Base-by-base conservation (phyloP, 1,139 yeast genomes). In the Saccharomycopsis hybrid region DNA sequence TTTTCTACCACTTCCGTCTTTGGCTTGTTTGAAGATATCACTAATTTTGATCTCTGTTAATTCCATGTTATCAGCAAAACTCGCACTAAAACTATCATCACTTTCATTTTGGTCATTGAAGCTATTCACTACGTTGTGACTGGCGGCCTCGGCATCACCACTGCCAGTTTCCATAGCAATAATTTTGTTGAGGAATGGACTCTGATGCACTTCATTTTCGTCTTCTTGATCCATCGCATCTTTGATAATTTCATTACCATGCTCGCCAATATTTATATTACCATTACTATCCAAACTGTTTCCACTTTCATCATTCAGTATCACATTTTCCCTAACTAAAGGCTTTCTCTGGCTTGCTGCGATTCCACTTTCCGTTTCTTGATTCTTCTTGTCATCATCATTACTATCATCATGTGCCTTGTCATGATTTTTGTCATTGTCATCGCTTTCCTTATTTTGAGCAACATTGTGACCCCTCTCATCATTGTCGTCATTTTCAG, bases 21-120 rank as follows among this genome's bases (percentile, higher is more conserved):
- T 44, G 3, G 50, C 31, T 35, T 42, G 18, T 31, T 44, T 44
- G 18, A 49, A 49, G 13, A 52, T 49, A 24, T 52, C 50, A 35
- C 43, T 41, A 13, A 52, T 39, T 25, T 43, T 43, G 32, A 52
- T 52, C 39, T 46, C 48, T 36, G 54, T 51, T 35, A 51, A 47
- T 27, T 52, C 53, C 48, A 47, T 41, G 7, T 44, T 33, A 28
- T 50, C 43, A n/a, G 36, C 42, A 43, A 39, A 41, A 32, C 45
- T 47, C 4, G 38, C 46, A 7, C 38, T 42, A 25, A 29, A 32
- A 27, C 38, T 29, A 25, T 30, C 48, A 36, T 43, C 46, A 31
- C 44, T 32, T 4, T 44, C 25, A 9, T 7, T 24, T 27, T 32
- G 13, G 30, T 41, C 25, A n/a, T 46, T 32, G 32, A 28, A 42